Evolutionary conservation across 2,329 filamentous ascomycete genomes (phyloP), one percentile per base, ranked within the genome.

Genomic region (Coniochaeta sp.): DNA sequence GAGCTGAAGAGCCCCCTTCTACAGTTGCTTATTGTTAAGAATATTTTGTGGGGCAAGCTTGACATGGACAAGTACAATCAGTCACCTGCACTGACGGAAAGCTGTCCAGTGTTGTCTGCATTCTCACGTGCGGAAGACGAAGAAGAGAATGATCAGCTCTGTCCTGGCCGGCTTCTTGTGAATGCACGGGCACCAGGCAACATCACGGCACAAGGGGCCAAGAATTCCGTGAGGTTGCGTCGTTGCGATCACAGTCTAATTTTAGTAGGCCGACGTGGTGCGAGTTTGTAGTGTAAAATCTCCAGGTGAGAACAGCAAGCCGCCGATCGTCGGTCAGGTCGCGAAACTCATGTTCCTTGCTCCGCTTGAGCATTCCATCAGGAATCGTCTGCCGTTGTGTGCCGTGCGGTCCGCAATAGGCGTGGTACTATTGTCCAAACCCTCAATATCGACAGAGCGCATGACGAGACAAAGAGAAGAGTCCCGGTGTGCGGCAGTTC

Each of bases 241-340:
- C 52, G 52, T 55, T 55, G 52, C 52, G 52, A 55, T 31, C 14
- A n/a, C 24, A 24, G 52, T 55, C 54, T 56, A 56, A 56, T 22
- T 56, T 56, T 56, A 56, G 54, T 56, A 38, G 54, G 26, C n/a
- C 38, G 17, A 40, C 17, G 16, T 34, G 54, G n/a, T 19, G 54
- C 34, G 31, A 24, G 17, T 22, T 56, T 24, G 8, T 24, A 56
- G 6, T 19, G 52, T 9, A 34, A 7, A 19, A 17, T 28, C 6
- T 55, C 52, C 26, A 17, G 52, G 31, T 40, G 52, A 55, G 31
- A 55, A 28, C 14, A 33, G 31, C 16, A 22, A 56, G 31, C 24
- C 26, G 54, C 17, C 54, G 54, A 56, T 56, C 54, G 6, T 56
- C 26, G 12, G 12, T 31, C 22, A 52, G n/a, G 33, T 56, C 31